phyloP scores from a whole-genome alignment of 208 protist genomes.

The Trypanosoma brucei region DNA sequence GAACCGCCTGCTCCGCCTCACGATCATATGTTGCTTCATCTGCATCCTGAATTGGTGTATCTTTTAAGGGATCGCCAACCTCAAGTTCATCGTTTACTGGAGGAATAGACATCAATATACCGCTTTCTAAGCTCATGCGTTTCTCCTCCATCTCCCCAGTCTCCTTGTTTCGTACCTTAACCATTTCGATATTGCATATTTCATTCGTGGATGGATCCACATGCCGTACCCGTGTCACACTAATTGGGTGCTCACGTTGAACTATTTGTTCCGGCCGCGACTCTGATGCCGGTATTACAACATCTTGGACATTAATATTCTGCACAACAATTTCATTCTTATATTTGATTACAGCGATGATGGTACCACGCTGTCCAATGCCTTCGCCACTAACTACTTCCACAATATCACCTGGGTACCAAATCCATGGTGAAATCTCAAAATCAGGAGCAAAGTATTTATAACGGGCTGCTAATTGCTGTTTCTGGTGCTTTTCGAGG shows the following conservation, averaged over 20 bases:
- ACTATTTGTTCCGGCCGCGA: constrained; percentile 81
- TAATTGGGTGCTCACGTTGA: constrained; percentile 85
- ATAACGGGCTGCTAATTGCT: constrained; percentile 50
- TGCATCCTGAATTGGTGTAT: constrained; percentile 82
- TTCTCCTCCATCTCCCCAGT: constrained; percentile 66
- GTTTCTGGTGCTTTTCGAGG: constrained; percentile 63
- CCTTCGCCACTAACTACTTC: constrained; percentile 74
- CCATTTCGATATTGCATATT: constrained; percentile 61
- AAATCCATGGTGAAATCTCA: constrained; percentile 67
- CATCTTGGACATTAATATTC: constrained; percentile 86
- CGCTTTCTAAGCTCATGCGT: constrained; percentile 69
- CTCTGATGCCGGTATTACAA: constrained; percentile 80
- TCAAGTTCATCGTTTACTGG: constrained; percentile 41
- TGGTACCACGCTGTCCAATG: constrained; percentile 72
- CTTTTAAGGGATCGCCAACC: constrained; percentile 70
- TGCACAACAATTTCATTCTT: constrained; percentile 89
- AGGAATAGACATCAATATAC: constrained; percentile 78
- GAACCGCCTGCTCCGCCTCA: constrained; percentile 57
- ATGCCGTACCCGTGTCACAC: constrained; percentile 60
- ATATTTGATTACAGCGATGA: constrained; percentile 83
- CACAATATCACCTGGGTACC: constrained; percentile 84
- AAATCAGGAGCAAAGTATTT: constrained; percentile 61
- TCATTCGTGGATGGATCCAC: constrained; percentile 80
- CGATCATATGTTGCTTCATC: constrained; percentile 73
- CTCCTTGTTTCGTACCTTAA: constrained; percentile 79